These are phyloP conservation scores for Panicum miliaceum DNA, from an alignment of 176 grass and related monocot species.

Conservation along the genomic window DNA sequence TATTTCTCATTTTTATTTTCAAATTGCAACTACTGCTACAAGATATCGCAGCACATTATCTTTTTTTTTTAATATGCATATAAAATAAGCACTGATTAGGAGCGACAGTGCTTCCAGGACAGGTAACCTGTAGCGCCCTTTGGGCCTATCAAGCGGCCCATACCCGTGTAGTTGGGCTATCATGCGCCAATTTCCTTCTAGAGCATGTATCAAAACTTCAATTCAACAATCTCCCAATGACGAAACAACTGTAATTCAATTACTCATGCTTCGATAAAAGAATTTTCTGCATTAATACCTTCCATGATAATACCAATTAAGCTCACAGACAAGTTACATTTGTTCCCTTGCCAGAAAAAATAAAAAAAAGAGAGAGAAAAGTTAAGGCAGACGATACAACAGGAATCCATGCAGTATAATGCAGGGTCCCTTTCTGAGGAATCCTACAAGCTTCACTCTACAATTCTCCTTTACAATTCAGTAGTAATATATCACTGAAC, in stretches of 20 bases:
- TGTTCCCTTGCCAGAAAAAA: neutral
- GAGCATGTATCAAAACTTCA: neutral
- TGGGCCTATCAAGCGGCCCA: neutral
- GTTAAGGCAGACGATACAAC: slow-evolving; percentile 4
- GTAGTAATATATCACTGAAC: neutral
- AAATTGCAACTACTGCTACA: neutral
- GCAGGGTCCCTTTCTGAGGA: neutral
- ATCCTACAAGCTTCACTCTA: slow-evolving; percentile 10
- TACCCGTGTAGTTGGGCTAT: neutral
- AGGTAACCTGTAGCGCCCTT: neutral
- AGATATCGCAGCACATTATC: no score
- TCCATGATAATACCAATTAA: neutral
- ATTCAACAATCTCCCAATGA: neutral
- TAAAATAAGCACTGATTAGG: no score
- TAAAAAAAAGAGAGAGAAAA: neutral
- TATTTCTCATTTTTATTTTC: neutral
- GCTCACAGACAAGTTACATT: neutral
- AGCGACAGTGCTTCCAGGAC: neutral
- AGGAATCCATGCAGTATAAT: neutral
- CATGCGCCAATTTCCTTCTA: neutral
- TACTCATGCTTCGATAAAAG: neutral
- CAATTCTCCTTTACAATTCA: neutral
- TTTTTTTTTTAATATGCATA: no score
- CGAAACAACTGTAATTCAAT: no score
- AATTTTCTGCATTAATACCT: neutral